Conservation (phyloP, 768 basidiomycete species). For the Tylopilus sp. region DNA sequence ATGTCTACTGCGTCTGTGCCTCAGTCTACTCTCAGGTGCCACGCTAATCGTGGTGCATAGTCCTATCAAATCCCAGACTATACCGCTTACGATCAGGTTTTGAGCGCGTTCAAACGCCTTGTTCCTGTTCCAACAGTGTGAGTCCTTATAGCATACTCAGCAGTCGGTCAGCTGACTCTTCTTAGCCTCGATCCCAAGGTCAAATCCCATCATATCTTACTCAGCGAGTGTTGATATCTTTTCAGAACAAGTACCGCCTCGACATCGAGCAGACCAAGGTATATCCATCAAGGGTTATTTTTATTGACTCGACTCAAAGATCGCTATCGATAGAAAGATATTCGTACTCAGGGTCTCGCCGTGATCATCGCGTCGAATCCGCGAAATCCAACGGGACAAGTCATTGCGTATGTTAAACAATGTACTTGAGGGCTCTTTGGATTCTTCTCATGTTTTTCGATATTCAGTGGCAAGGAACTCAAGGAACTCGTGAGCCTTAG, state of each 20-base stretch:
- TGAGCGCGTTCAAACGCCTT: slow-evolving; percentile 83
- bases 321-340: slow-evolving; percentile 55
- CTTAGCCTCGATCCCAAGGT: slow-evolving; percentile 47
- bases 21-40: not conserved
- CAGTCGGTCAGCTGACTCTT: slow-evolving; percentile 1
- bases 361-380: slow-evolving; percentile 91
- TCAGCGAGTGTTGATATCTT: slow-evolving; percentile 6
- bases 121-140: slow-evolving; percentile 89
- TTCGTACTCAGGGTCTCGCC: slow-evolving; percentile 75
- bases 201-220: slow-evolving; percentile 1
- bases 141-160: slow-evolving; percentile 27
- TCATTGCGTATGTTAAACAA: slow-evolving; percentile 48
- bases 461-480: slow-evolving; percentile 67
- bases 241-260: slow-evolving; percentile 63
- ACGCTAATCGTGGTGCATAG: slow-evolving; percentile 31
- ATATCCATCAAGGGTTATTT: not conserved
- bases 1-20: slow-evolving; percentile 71
- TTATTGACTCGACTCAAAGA: not conserved
- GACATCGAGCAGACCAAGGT: slow-evolving; percentile 80
- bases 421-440: not conserved
- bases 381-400: slow-evolving; percentile 96
- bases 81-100: slow-evolving; percentile 82
- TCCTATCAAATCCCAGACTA: slow-evolving; percentile 92
- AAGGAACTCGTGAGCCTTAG: slow-evolving; percentile 72
- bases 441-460: slow-evolving; percentile 8